A percentile compares a stretch with the other conserved stretches of the same genome.
Conservation (phyloP, 805 yeast species). For the Geotrichum ghanense region DNA sequence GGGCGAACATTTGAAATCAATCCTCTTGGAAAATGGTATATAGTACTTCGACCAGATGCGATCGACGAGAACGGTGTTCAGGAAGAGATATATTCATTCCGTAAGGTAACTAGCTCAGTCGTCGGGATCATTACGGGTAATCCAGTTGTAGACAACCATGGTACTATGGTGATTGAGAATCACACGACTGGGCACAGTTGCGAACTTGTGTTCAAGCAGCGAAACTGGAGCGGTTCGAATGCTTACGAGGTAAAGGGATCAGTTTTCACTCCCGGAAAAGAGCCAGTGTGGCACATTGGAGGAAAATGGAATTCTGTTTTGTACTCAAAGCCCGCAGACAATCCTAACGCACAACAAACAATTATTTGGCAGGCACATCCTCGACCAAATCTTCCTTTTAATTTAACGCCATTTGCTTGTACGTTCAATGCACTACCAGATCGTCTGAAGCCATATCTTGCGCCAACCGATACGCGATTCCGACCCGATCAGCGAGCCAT, state of each 20-base stretch:
- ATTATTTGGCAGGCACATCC: conserved; percentile 80
- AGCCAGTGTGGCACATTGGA: conserved; percentile 68
- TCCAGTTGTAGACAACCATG: conserved; percentile 91
- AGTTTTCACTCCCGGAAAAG: conserved; percentile 50
- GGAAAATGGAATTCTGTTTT: conserved; percentile 71
- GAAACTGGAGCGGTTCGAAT: conserved; percentile 91
- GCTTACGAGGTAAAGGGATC: conserved; percentile 89
- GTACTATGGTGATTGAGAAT: conserved; percentile 76
- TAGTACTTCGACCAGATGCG: conserved; percentile 63
- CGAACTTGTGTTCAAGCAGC: conserved; percentile 63
- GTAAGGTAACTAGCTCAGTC: conserved; percentile 84
- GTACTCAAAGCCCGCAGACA: neutral
- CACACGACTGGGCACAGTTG: conserved; percentile 82
- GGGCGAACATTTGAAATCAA: conserved; percentile 92
- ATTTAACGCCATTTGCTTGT: conserved; percentile 81
- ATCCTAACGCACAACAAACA: conserved; percentile 31
- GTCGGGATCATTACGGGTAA: conserved; percentile 90
- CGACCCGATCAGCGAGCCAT: conserved; percentile 97
- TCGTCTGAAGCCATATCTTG: conserved; percentile 49
- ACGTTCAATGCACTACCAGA: conserved; percentile 77
- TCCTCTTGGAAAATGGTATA: conserved; percentile 86
- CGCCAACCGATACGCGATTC: conserved; percentile 85
- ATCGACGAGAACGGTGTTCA: conserved; percentile 34
- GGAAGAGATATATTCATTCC: conserved; percentile 83
- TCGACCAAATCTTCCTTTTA: conserved; percentile 79